A percentile compares a stretch with the other conserved stretches of the same genome.
These are phyloP conservation scores for Leucocoprinus leucothites DNA, from an alignment of 768 basidiomycete genomes.

Conservation along the genomic window DNA sequence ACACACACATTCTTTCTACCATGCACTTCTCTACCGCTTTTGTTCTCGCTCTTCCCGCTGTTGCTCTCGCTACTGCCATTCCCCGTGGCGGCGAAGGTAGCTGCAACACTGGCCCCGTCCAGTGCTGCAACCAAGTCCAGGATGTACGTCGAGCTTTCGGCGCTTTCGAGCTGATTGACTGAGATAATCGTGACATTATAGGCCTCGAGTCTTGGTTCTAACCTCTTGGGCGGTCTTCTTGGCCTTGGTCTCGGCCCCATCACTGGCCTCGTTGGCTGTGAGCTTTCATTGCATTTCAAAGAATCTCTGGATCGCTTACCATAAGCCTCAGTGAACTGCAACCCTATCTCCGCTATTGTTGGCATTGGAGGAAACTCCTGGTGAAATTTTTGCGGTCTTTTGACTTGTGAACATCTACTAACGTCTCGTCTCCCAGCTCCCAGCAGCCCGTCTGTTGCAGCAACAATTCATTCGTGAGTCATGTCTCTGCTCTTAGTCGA, in stretches of 20 bases:
- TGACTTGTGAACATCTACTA: too few relatives aligned
- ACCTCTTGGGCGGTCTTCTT: slow-evolving; percentile 5
- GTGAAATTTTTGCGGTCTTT: too few relatives aligned
- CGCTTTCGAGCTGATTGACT: neutral
- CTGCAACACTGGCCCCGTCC: slow-evolving; percentile 5
- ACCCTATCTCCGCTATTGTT: slow-evolving; percentile 24
- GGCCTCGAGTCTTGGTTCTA: neutral
- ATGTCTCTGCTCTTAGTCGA: too few relatives aligned
- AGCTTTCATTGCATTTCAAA: neutral
- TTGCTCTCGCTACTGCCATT: slow-evolving; percentile 19
- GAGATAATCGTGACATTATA: neutral
- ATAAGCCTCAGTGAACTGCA: slow-evolving; percentile 21
- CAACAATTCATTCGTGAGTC: slow-evolving; percentile 3
- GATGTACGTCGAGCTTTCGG: slow-evolving; percentile 1
- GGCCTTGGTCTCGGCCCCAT: slow-evolving; percentile 15
- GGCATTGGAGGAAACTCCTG: slow-evolving; percentile 19
- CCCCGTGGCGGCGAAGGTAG: slow-evolving; percentile 12
- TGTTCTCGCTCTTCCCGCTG: slow-evolving; percentile 13
- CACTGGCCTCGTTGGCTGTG: slow-evolving; percentile 19
- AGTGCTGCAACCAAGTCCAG: slow-evolving; percentile 8
- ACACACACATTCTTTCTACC: too few relatives aligned
- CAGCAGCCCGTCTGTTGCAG: slow-evolving; percentile 11
- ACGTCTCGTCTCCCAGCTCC: neutral
- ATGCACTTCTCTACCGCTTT: neutral
- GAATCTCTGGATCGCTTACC: neutral